A percentile compares a stretch with the other conserved stretches of the same genome.
phyloP scores from a whole-genome alignment of 2,329 filamentous ascomycete genomes.

The Aspergillus novoparasiticus region DNA sequence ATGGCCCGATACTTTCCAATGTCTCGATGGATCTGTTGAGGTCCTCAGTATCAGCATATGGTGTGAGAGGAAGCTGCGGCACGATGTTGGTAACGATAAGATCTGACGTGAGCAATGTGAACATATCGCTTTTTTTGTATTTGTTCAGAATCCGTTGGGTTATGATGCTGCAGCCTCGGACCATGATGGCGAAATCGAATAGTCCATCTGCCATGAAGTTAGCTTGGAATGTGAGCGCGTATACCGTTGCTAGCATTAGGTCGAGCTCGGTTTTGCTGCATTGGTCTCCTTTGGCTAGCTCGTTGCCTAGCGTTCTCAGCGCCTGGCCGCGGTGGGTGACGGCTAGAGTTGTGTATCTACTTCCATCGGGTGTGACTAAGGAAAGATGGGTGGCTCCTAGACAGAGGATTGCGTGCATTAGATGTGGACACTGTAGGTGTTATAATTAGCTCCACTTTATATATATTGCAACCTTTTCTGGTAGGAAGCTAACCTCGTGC shows the following conservation, averaged over 20 bases:
- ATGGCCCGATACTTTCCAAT: slow-evolving; percentile 25
- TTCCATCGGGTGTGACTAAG: slow-evolving; percentile 52
- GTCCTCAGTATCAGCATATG: slow-evolving; percentile 1
- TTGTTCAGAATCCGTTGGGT: slow-evolving; percentile 37
- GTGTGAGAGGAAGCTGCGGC: slow-evolving; percentile 8
- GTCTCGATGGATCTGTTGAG: slow-evolving; percentile 21
- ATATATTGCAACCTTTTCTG: not conserved
- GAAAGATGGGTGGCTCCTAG: slow-evolving; percentile 64
- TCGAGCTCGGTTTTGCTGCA: slow-evolving; percentile 27
- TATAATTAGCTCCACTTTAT: not conserved
- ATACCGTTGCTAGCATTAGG: slow-evolving; percentile 36
- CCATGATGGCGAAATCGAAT: slow-evolving; percentile 38
- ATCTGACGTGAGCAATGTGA: slow-evolving; percentile 12
- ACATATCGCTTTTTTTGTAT: slow-evolving; percentile 19
- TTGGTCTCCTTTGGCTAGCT: slow-evolving; percentile 38
- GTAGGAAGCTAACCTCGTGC: slow-evolving; percentile 40
- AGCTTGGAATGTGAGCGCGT: slow-evolving; percentile 37
- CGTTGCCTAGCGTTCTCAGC: slow-evolving; percentile 63
- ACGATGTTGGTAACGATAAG: slow-evolving; percentile 6
- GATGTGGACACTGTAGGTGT: slow-evolving; percentile 54
- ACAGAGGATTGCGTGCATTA: slow-evolving; percentile 72
- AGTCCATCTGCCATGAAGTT: slow-evolving; percentile 38
- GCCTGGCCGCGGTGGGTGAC: slow-evolving; percentile 68
- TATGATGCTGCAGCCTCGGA: slow-evolving; percentile 35
- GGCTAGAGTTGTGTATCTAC: slow-evolving; percentile 58